Percentiles rank a stretch among this genome's conserved stretches.
phyloP scores from a whole-genome alignment of 1,284 basidiomycete species.

The Apiotrichum sp. region DNA sequence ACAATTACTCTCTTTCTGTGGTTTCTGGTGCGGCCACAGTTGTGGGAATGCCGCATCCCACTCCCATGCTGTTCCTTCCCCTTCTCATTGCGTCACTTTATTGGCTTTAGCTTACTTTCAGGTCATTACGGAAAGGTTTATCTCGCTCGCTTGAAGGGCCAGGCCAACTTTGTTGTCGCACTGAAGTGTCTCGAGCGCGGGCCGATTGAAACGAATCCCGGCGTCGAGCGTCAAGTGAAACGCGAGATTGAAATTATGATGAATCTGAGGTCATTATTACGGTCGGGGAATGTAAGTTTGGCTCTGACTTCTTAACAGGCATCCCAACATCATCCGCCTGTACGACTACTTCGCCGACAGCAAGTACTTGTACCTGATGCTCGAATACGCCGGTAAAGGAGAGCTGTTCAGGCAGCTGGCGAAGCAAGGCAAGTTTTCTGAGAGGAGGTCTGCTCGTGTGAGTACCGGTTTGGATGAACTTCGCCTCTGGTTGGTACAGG shows the following conservation, averaged over 20 bases:
- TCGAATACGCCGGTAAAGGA: slow-evolving; percentile 85
- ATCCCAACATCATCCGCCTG: slow-evolving; percentile 89
- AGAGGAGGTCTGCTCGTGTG: slow-evolving; percentile 64
- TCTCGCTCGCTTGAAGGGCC: slow-evolving; percentile 83
- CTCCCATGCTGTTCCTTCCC: not conserved
- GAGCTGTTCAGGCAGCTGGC: slow-evolving; percentile 88
- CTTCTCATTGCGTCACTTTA: not conserved
- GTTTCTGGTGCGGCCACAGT: no score
- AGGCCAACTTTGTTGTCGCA: slow-evolving; percentile 42
- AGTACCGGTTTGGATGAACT: slow-evolving; percentile 16
- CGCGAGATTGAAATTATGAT: slow-evolving; percentile 92
- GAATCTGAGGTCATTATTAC: slow-evolving; percentile 20
- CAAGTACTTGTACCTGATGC: slow-evolving; percentile 91
- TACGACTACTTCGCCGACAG: slow-evolving; percentile 97
- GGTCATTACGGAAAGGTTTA: slow-evolving; percentile 82
- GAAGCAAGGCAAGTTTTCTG: slow-evolving; percentile 67
- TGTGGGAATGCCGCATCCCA: no score
- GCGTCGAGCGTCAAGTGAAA: slow-evolving; percentile 83
- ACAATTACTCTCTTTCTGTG: no score
- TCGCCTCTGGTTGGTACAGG: no score
- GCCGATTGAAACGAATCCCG: slow-evolving; percentile 62
- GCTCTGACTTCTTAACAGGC: slow-evolving; percentile 49
- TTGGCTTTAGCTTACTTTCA: not conserved
- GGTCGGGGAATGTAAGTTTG: no score
- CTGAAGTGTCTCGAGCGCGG: slow-evolving; percentile 16